Percentiles rank a stretch among this genome's conserved stretches.
Evolutionary conservation across 352 stramenopile genomes (phyloP).

Genomic region (Globisporangium camurandrum): DNA sequence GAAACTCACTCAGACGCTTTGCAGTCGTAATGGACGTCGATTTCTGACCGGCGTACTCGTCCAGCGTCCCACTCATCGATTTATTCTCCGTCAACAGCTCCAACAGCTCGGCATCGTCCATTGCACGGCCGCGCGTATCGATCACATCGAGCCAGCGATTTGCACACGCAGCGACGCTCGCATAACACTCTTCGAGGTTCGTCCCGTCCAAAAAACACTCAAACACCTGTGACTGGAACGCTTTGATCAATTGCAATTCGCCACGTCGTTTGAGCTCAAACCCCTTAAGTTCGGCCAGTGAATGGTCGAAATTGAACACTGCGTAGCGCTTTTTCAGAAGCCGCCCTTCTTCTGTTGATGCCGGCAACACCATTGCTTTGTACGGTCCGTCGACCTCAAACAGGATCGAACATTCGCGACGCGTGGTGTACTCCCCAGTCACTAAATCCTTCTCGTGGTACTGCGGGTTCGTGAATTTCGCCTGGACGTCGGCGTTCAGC

Average conservation of each 20-base stretch:
- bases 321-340: conserved; percentile 97
- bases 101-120: conserved; percentile 97
- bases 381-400: conserved; percentile 99
- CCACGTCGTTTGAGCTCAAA: conserved; percentile 99
- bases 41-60: conserved; percentile 97
- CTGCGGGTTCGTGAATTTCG: conserved; percentile 99
- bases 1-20: conserved; percentile 95
- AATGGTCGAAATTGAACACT: conserved; percentile 84
- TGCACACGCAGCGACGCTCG: conserved; percentile 92
- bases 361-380: conserved; percentile 96
- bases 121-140: conserved; percentile 89
- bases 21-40: conserved; percentile 97
- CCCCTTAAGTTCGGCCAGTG: conserved; percentile 76
- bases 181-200: conserved; percentile 94
- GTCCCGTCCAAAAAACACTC: conserved; percentile 94
- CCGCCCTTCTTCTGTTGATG: conserved; percentile 97
- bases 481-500: conserved; percentile 98
- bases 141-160: conserved; percentile 99
- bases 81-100: conserved; percentile 98
- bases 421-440: conserved; percentile 87
- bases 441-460: conserved; percentile 57
- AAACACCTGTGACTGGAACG: conserved; percentile 98
- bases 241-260: conserved; percentile 99
- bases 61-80: conserved; percentile 95
- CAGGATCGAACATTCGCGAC: conserved; percentile 97